Evolutionary conservation across 1,139 yeast genomes (phyloP).

Genomic region (Debaryomyces psychrophilus): DNA sequence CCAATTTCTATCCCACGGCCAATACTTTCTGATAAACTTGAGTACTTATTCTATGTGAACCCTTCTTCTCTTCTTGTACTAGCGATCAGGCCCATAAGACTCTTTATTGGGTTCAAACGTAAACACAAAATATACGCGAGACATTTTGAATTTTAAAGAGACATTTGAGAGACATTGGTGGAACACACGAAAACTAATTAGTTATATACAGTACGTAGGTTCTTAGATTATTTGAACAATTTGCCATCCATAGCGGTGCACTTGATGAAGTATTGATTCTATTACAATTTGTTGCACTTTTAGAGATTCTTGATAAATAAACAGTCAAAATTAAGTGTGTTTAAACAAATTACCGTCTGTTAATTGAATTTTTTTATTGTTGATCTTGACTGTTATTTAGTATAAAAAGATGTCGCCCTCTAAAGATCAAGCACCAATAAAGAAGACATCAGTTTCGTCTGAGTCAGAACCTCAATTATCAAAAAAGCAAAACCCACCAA

Average conservation of each 20-base stretch:
- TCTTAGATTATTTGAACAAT: constrained; percentile 1
- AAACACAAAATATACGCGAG: constrained; percentile 4
- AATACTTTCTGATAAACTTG: neutral
- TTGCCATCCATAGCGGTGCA: constrained; percentile 9
- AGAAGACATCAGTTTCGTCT: constrained; percentile 16
- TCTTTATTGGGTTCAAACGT: constrained; percentile 5
- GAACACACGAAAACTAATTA: neutral
- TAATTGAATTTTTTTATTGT: constrained; percentile 6
- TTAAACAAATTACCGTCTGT: neutral
- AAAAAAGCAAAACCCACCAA: constrained; percentile 36
- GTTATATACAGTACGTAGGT: constrained; percentile 1
- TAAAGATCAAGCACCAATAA: constrained; percentile 22
- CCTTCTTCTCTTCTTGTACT: neutral
- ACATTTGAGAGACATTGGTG: constrained; percentile 5
- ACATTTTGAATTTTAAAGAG: neutral
- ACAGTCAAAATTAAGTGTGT: neutral
- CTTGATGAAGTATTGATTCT: neutral
- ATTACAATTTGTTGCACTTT: constrained; percentile 6
- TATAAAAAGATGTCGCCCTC: constrained; percentile 24
- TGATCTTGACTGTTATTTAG: constrained; percentile 5
- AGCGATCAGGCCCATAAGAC: neutral
- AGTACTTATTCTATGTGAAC: neutral
- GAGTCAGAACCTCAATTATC: constrained; percentile 17
- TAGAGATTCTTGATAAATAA: constrained; percentile 6
- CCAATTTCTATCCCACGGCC: neutral